Evolutionary conservation across 192 early-diverging fungal genomes (phyloP).

Genomic region (Tieghemiomyces parasiticus): DNA sequence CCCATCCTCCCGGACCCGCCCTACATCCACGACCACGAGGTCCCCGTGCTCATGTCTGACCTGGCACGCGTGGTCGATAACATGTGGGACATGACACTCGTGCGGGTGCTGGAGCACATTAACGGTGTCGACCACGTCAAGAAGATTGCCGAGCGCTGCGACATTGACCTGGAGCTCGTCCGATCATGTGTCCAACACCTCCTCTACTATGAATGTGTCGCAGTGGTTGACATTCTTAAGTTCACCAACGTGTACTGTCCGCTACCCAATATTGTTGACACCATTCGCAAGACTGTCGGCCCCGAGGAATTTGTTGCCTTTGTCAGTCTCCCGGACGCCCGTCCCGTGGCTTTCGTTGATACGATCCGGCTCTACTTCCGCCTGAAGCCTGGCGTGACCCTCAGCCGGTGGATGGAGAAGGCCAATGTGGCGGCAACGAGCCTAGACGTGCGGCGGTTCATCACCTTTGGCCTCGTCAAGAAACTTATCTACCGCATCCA

Average conservation of each 20-base stretch:
- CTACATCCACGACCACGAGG: constrained; percentile 63
- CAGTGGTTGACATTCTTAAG: constrained; percentile 86
- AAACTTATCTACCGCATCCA: constrained; percentile 73
- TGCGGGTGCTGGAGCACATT: constrained; percentile 54
- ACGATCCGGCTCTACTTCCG: constrained; percentile 67
- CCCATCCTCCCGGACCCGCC: constrained; percentile 60
- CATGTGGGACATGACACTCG: constrained; percentile 89
- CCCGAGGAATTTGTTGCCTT: not conserved
- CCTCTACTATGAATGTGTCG: constrained; percentile 85
- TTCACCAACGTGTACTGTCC: constrained; percentile 83
- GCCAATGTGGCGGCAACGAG: constrained; percentile 43
- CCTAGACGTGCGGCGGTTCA: constrained; percentile 76
- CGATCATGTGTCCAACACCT: constrained; percentile 77
- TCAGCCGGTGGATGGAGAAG: constrained; percentile 79
- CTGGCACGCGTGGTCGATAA: constrained; percentile 43
- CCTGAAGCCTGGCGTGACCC: constrained; percentile 56
- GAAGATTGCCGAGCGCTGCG: constrained; percentile 59
- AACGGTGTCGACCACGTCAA: constrained; percentile 78
- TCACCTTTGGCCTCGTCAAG: constrained; percentile 83
- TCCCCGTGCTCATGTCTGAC: constrained; percentile 65
- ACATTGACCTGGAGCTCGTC: constrained; percentile 62
- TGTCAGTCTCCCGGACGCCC: constrained; percentile 12
- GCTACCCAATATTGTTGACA: constrained; percentile 35
- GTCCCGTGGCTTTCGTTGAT: constrained; percentile 42
- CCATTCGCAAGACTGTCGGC: constrained; percentile 2